Conservation (phyloP, 2,329 filamentous ascomycete species). For the Aspergillus sp. region DNA sequence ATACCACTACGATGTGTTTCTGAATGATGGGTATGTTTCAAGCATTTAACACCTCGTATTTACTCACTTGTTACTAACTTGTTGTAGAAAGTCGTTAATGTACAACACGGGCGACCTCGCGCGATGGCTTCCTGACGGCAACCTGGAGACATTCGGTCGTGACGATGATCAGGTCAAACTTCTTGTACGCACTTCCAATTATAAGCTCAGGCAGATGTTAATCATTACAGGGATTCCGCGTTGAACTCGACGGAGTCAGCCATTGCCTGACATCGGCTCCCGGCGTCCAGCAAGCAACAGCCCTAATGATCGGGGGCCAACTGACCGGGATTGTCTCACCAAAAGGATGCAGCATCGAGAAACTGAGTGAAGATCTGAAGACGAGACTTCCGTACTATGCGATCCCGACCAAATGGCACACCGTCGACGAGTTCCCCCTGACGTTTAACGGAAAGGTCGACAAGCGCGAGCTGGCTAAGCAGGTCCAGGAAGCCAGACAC, state of each 20-base stretch:
- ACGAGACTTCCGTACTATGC: conserved; percentile 9
- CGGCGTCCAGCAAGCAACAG: background rate
- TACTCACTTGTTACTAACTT: background rate
- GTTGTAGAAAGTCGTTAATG: conserved; percentile 6
- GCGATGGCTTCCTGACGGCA: conserved; percentile 10
- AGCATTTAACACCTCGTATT: background rate
- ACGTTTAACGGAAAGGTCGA: conserved; percentile 12
- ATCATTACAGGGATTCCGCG: conserved; percentile 4
- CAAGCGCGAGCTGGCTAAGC: conserved; percentile 1
- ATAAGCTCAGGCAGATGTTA: background rate
- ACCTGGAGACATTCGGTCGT: conserved; percentile 7
- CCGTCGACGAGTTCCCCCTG: conserved; percentile 1
- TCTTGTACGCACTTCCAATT: background rate
- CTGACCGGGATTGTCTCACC: conserved; percentile 6
- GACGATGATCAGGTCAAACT: conserved; percentile 14
- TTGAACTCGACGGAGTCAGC: conserved; percentile 13
- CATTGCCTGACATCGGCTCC: conserved; percentile 6
- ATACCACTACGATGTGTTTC: conserved; percentile 9
- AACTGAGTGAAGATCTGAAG: background rate
- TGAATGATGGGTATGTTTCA: conserved; percentile 7
- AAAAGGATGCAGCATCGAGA: background rate
- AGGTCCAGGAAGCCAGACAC: background rate
- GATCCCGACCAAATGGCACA: conserved; percentile 4
- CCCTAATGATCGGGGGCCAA: conserved; percentile 7
- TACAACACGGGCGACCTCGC: conserved; percentile 14